Base-by-base conservation (phyloP, 768 basidiomycete species). In the Tephrocybe sp. region DNA sequence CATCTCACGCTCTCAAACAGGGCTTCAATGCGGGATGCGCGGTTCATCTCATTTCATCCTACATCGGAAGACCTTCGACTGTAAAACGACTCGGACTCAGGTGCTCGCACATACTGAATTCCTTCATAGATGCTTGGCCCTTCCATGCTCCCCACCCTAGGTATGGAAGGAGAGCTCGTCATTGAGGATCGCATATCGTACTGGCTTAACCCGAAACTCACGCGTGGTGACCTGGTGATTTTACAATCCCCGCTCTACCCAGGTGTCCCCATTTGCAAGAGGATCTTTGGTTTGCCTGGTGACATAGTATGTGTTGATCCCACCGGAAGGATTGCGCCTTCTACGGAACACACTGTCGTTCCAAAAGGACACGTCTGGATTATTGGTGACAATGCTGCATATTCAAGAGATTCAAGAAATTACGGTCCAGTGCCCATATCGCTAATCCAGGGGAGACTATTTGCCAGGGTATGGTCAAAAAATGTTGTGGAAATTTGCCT, bases 321-420 rank as follows among this genome's bases (percentile, higher is more conserved):
- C 16, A 86, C 85, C 3, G 87, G 86, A 3, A 55, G 66, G 43
- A 69, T 70, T 42, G 83, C 80, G 8, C 80, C 84, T 9, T 82
- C 83, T 10, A 75, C 74, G 13, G 87, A 87, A 52, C 89, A 92
- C 59, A 77, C 94, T 13, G 61, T 83, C 22, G 69, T 97, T 9
- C 95, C 95, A 1, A 79, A 78, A 58, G 91, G 93, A 3, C 88
- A 95, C 64, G 66, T 95, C 19, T 97, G 95, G 95, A 73, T 95
- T 24, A 79, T 73, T 42, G 97, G 95, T 19, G 95, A 99, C 69
- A 99, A 98, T 61, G 72, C 86, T 36, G 74, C 80, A 21, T 76
- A 74, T 56, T 94, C 93, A 29, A 82, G 83, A 12, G 95, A 99
- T 70, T 97, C 95, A 10, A 77, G 95, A 49, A 68, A 74, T n/a